A percentile compares a stretch with the other conserved stretches of the same genome.
Evolutionary conservation across 805 yeast genomes (phyloP).

Genomic region (Torulaspora microellipsoides): DNA sequence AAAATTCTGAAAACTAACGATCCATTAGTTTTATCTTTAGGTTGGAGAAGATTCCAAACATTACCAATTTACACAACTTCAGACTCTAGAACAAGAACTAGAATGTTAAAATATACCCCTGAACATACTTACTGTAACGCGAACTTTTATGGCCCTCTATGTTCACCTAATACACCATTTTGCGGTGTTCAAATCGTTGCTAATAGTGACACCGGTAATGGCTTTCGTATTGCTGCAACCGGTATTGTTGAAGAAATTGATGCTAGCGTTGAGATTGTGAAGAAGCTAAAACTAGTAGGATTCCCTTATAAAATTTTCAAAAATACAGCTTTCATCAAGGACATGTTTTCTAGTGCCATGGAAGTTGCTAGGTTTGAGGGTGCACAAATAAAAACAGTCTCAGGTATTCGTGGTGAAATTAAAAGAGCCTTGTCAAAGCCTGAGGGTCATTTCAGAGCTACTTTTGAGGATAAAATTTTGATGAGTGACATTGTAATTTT

Average conservation of each 20-base stretch:
- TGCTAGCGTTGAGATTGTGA: slow-evolving; percentile 83
- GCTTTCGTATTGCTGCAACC: slow-evolving; percentile 93
- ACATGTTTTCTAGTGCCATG: slow-evolving; percentile 86
- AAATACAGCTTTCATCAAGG: slow-evolving; percentile 95
- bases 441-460: slow-evolving; percentile 93
- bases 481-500: slow-evolving; percentile 85
- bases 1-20: slow-evolving; percentile 92
- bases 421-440: slow-evolving; percentile 91
- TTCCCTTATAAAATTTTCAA: slow-evolving; percentile 89
- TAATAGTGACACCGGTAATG: slow-evolving; percentile 75
- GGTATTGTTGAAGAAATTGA: slow-evolving; percentile 95
- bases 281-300: slow-evolving; percentile 92
- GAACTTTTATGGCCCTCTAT: slow-evolving; percentile 93
- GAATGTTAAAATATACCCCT: slow-evolving; percentile 97
- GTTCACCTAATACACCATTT: slow-evolving; percentile 95
- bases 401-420: slow-evolving; percentile 96
- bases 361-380: slow-evolving; percentile 99
- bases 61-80: slow-evolving; percentile 93
- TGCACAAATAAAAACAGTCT: slow-evolving; percentile 91
- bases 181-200: slow-evolving; percentile 92
- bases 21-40: slow-evolving; percentile 87
- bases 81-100: slow-evolving; percentile 94
- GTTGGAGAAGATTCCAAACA: slow-evolving; percentile 99
- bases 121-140: slow-evolving; percentile 97
- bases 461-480: slow-evolving; percentile 91